These are phyloP conservation scores for Phytophthora citrophthora DNA, from an alignment of 352 stramenopile species.

Conservation along the genomic window DNA sequence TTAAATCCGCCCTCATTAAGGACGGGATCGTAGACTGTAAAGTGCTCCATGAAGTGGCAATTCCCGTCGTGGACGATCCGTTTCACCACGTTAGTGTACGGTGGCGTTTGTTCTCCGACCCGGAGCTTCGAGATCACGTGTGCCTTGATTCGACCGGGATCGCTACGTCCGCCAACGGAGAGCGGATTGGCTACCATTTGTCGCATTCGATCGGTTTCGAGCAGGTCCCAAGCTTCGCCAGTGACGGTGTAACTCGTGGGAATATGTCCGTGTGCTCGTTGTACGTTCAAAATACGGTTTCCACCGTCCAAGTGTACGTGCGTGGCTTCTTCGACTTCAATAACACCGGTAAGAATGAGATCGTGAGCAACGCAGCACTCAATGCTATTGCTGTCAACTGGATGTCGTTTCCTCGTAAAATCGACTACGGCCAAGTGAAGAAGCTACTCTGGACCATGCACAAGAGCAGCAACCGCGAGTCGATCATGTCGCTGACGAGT, in stretches of 20 bases:
- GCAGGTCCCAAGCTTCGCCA: slow-evolving; percentile 20
- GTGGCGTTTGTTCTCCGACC: slow-evolving; percentile 31
- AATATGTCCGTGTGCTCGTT: slow-evolving; percentile 32
- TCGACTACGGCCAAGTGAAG: slow-evolving; percentile 37
- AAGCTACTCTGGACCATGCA: slow-evolving; percentile 33
- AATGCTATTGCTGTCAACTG: slow-evolving; percentile 16
- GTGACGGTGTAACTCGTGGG: slow-evolving; percentile 15
- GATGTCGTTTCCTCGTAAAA: slow-evolving; percentile 23
- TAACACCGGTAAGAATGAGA: slow-evolving; percentile 12
- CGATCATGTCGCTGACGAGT: slow-evolving; percentile 17
- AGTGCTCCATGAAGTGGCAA: slow-evolving; percentile 22
- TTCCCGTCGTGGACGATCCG: slow-evolving; percentile 27
- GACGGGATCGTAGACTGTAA: slow-evolving; percentile 44
- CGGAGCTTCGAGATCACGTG: slow-evolving; percentile 44
- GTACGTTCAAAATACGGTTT: slow-evolving; percentile 18
- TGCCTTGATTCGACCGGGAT: slow-evolving; percentile 48
- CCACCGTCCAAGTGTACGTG: slow-evolving; percentile 19
- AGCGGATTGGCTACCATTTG: slow-evolving; percentile 54
- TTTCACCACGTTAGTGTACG: slow-evolving; percentile 46
- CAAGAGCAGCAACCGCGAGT: slow-evolving; percentile 14
- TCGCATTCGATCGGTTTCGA: slow-evolving; percentile 41
- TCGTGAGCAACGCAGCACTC: slow-evolving; percentile 23
- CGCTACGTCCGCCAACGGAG: slow-evolving; percentile 17
- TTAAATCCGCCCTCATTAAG: slow-evolving; percentile 42
- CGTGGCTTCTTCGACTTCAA: slow-evolving; percentile 43